Evolutionary conservation across 2,329 filamentous ascomycete genomes (phyloP), one percentile per base, ranked within the genome.

Genomic region (Venturia pyrina): DNA sequence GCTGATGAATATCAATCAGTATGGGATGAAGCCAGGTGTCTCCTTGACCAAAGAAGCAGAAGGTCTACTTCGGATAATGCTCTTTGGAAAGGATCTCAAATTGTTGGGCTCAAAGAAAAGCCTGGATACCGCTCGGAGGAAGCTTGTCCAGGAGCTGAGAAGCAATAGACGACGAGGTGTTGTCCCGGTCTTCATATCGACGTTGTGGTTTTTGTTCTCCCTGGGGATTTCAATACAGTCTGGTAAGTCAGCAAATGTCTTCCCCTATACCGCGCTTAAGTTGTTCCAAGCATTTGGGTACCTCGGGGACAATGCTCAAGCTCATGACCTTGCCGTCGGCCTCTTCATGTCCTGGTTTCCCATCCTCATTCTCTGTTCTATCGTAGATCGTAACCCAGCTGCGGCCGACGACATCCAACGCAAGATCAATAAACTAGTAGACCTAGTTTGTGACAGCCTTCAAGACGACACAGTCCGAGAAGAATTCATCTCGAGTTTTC

Each of bases 1-100:
- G 5, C 32, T 66, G 32, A 66, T 63, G 59, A 66, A 66, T 46
- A 48, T 66, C 41, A 64, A 66, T 46, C 65, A 66, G 60, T 66
- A 66, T 53, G 50, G 32, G 19, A 66, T 66, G 59, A 66, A 66
- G 44, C 37, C 59, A 44, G 41, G 48, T 5, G 41, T 63, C 19
- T 66, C 65, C 1, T n/a, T 63, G 59, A 66, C 65, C 21, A 63
- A 63, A 40, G 65, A 63, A 53, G 59, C 65, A 21, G 65, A 66
- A 64, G 57, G 59, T 2, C 24, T 66, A 15, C 65, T 66, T 10
- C 60, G 65, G 17, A 64, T 66, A 40, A 37, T 43, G 21, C 60
- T 66, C 17, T 66, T 66, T 53, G 46, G 59, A 13, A 48, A 57
- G 34, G 60, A 66, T 21, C 46, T 66, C 19, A 17, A 11, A 11